Base-by-base conservation (phyloP, 352 stramenopile genomes). In the Pythium dissotocum region DNA sequence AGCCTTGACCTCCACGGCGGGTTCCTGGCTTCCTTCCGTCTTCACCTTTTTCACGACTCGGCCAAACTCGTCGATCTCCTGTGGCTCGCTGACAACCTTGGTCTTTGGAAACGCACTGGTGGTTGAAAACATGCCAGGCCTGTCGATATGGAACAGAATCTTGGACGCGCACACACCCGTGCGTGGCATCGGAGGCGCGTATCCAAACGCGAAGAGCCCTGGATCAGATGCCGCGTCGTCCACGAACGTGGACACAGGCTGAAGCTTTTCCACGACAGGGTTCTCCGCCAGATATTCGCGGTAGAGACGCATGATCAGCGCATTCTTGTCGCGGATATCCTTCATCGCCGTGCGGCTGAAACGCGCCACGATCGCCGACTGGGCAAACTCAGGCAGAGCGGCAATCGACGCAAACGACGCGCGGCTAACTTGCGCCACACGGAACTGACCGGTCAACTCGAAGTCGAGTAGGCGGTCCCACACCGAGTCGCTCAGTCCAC, bases 381-480 rank as follows among this genome's bases (percentile, higher is more conserved):
- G 87, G 28, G 85, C 83, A 55, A 93, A 95, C 53, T 92, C 85
- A 1, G 87, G 87, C 55, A 93, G 83, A 3, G 76, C 61, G 16
- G 80, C 76, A 52, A 95, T 77, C 1, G 80, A 83, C 38, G 86
- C 73, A 61, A 93, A 87, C 8, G 83, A 82, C 49, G 83, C 77
- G 32, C 85, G 82, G 63, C 83, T 93, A 18, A 95, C 80, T 76
- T 95, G 84, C 7, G 85, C 79, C 5, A 95, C 65, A 24, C 69
- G 63, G 48, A 95, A 95, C 24, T 89, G 79, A 30, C 75, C 71
- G 1, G 56, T 76, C 2, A 79, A 78, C 69, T 92, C 77, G 53
- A 91, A 90, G 54, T 93, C 85, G 75, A 89, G 82, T 6, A 95
- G 76, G 4, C 85, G 87, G 56, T 93, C 85, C 83, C 82, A 95